Evolutionary conservation across 202 grass and related monocot genomes (phyloP).

Genomic region (Zizania palustris): DNA sequence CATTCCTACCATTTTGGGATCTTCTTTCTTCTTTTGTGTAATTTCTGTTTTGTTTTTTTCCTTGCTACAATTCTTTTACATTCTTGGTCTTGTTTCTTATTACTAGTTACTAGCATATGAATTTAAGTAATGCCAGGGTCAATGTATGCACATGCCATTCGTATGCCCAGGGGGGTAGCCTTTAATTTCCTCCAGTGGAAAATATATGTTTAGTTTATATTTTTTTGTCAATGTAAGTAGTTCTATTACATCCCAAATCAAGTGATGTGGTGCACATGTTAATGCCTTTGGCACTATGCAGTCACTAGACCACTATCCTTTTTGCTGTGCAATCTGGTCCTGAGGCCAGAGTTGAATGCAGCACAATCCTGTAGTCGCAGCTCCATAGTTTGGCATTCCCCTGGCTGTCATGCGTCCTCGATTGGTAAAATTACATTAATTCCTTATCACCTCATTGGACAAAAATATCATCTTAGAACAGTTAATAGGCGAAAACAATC

Average conservation of each 20-base stretch:
- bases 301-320: not conserved
- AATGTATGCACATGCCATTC: not conserved
- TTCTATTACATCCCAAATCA: not conserved
- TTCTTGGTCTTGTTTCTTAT: not conserved
- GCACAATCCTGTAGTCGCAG: not conserved
- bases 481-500: not conserved
- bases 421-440: not conserved
- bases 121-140: not conserved
- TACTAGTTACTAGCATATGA: not conserved
- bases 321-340: not conserved
- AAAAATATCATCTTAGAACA: slow-evolving; percentile 12
- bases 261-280: not conserved
- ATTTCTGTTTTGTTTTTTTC: not conserved
- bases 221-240: not conserved
- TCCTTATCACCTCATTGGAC: not conserved
- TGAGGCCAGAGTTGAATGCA: not conserved
- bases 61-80: not conserved
- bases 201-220: slow-evolving; percentile 2
- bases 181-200: slow-evolving; percentile 8
- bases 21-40: not conserved
- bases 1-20: not conserved
- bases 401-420: not conserved
- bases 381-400: not conserved
- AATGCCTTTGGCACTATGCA: not conserved
- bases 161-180: not conserved